Percentiles rank a stretch among this genome's conserved stretches.
These are phyloP conservation scores for Xylariaceae sp. DNA, from an alignment of 2,329 filamentous ascomycete genomes.

Conservation along the genomic window DNA sequence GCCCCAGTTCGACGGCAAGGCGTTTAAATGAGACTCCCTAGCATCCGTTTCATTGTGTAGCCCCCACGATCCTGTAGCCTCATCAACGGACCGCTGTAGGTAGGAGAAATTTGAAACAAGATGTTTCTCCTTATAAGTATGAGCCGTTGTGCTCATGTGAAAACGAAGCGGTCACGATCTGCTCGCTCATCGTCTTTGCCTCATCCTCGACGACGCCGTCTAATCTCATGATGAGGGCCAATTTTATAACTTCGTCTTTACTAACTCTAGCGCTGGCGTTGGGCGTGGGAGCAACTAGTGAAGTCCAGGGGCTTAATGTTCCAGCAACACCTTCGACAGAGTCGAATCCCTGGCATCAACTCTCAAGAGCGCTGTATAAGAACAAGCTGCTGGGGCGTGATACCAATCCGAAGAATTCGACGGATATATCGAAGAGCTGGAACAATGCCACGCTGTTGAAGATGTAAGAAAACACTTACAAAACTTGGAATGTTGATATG, in stretches of 20 bases:
- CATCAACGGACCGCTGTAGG: neutral
- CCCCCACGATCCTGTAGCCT: neutral
- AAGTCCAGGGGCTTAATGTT: neutral
- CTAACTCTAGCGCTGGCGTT: slow-evolving; percentile 7
- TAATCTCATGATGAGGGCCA: slow-evolving; percentile 1
- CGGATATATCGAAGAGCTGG: slow-evolving; percentile 38
- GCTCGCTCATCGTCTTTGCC: neutral
- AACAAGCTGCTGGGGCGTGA: slow-evolving; percentile 2
- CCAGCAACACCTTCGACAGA: neutral
- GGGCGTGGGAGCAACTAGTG: neutral
- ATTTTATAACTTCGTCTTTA: neutral
- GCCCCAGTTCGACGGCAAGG: neutral
- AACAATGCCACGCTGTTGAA: slow-evolving; percentile 36
- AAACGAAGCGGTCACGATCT: neutral
- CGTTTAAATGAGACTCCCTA: neutral
- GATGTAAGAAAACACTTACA: slow-evolving; percentile 23
- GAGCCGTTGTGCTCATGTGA: neutral
- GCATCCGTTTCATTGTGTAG: neutral
- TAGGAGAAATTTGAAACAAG: neutral
- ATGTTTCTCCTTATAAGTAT: neutral
- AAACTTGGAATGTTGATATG: neutral
- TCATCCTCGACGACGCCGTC: neutral
- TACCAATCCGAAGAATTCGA: slow-evolving; percentile 27
- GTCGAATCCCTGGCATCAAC: neutral
- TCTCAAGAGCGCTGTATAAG: slow-evolving; percentile 4